Base-by-base conservation (phyloP, 2,329 filamentous ascomycete species). In the Lasiodiplodia sp. region DNA sequence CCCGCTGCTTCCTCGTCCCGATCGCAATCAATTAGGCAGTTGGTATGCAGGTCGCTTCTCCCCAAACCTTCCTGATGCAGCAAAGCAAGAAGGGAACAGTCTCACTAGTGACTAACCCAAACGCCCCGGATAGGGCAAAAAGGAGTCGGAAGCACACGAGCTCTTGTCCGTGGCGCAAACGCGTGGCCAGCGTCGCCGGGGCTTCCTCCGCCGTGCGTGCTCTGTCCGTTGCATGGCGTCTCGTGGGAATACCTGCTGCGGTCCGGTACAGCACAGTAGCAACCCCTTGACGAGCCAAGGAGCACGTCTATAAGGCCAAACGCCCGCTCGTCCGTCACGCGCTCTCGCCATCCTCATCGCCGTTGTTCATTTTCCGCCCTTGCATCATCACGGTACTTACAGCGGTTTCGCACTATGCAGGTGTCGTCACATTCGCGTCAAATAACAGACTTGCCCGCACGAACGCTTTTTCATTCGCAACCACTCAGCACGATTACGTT, bases 21-120 rank as follows among this genome's bases (percentile, higher is more conserved):
- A 21, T 21, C n/a, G 18, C n/a, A 47, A 21, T 7, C 44, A 47
- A 11, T 44, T 8, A 47, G 44, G 44, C 44, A 47, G 4, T 18
- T 21, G 18, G n/a, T 11, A 47, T 47, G 28, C 23, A n/a, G 16
- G 18, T 63, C 40, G 21, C 18, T 34, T 28, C 21, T n/a, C 44
- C 7, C 18, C 44, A 47, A 47, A 47, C 44, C 44, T 47, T 47
- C 44, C 44, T 14, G n/a, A 47, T 47, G 18, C 44, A 47, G n/a
- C 44, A 47, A 47, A 21, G 44, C 44, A 18, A n/a, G 14, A 44
- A 44, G 40, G 40, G 18, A 44, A 18, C 18, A 44, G 44, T 21
- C 21, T 21, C 44, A 47, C 25, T 12, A 11, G 34, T 63, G 58
- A 63, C 58, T 63, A 63, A 63, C 58, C 40, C 23, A 63, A 63